Evolutionary conservation across 2,329 filamentous ascomycete genomes (phyloP).

Genomic region (Ceratocystiopsis sp.): DNA sequence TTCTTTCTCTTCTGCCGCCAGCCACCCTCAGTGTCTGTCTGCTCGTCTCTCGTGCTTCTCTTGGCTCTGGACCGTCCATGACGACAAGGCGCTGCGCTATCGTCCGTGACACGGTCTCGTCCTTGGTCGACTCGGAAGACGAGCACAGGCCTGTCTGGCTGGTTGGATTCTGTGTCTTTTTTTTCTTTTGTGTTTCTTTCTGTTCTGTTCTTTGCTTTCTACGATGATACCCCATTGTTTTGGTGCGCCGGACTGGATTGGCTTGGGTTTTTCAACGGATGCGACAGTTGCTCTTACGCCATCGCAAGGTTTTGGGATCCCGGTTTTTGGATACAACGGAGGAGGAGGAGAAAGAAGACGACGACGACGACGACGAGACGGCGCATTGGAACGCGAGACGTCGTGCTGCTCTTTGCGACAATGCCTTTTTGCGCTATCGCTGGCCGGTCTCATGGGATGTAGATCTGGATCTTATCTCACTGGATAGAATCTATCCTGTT

Average conservation of each 20-base stretch:
- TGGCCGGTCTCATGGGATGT: conserved; percentile 9
- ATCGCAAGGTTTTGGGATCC: conserved; percentile 19
- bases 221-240: conserved; percentile 39
- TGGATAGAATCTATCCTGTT: not conserved
- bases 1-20: too few species aligned
- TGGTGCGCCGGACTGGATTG: conserved; percentile 24
- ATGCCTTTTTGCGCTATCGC: conserved; percentile 11
- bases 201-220: conserved; percentile 9
- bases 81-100: too few species aligned
- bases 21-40: too few species aligned
- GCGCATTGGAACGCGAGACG: conserved; percentile 21
- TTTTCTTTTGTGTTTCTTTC: conserved; percentile 1
- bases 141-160: too few species aligned
- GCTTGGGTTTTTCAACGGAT: not conserved
- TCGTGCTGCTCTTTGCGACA: conserved; percentile 7
- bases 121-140: too few species aligned
- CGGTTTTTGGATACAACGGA: too few species aligned
- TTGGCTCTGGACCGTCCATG: too few species aligned
- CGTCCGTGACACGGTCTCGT: too few species aligned
- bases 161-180: too few species aligned
- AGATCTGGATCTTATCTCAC: not conserved
- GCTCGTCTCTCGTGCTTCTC: too few species aligned
- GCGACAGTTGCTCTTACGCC: conserved; percentile 32
- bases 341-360: too few species aligned
- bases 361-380: conserved; percentile 14